These are phyloP conservation scores for Solanum boliviense DNA, from an alignment of 257 asterid genomes.

Conservation along the genomic window DNA sequence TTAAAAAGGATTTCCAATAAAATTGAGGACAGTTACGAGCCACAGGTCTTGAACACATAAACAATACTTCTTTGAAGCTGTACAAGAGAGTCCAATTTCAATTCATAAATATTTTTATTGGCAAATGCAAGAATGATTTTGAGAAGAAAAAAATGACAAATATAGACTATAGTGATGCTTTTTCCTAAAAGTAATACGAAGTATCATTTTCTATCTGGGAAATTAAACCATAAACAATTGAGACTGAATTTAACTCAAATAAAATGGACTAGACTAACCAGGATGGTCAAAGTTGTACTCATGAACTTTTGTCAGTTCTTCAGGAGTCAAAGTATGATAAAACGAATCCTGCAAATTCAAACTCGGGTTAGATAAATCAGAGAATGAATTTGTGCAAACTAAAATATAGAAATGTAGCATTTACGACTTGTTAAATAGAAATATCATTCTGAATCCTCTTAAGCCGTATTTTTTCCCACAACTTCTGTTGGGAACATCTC, in stretches of 20 bases:
- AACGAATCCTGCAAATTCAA: slow-evolving; percentile 75
- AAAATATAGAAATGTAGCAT: not conserved
- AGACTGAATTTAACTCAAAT: not conserved
- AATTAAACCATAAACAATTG: not conserved
- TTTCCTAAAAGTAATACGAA: not conserved
- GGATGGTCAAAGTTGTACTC: slow-evolving; percentile 99
- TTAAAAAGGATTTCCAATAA: not conserved
- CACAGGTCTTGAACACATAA: not conserved
- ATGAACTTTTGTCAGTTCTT: slow-evolving; percentile 75
- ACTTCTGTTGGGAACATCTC: not conserved
- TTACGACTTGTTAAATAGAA: not conserved
- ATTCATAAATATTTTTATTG: not conserved
- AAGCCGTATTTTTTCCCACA: not conserved
- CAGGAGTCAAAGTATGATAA: slow-evolving; percentile 73
- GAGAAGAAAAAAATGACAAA: not conserved
- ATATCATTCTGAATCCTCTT: not conserved
- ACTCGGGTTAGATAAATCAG: not conserved
- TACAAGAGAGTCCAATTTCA: not conserved
- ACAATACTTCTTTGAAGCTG: not conserved
- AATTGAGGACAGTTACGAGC: not conserved
- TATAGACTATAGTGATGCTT: not conserved
- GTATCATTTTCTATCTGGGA: not conserved
- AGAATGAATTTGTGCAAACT: not conserved
- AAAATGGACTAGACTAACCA: slow-evolving; percentile 39
- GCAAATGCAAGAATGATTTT: not conserved